phyloP scores from a whole-genome alignment of 108 stramenopile genomes.

The Pseudonitzschia delicatissima region DNA sequence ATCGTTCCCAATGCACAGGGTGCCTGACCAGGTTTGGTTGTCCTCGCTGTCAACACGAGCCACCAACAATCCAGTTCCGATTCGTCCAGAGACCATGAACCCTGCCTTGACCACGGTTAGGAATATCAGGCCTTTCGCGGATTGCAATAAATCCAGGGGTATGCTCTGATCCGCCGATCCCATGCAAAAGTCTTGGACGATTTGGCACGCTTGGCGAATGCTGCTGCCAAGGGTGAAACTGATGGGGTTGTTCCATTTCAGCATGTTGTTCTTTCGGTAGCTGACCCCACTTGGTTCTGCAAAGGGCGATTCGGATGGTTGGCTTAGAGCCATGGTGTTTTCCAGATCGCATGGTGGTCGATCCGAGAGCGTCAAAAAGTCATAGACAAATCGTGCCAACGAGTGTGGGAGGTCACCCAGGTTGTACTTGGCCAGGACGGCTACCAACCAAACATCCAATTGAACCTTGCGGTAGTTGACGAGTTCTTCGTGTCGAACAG shows the following conservation, averaged over 20 bases:
- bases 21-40: constrained; percentile 46
- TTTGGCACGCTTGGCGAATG: constrained; percentile 60
- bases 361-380: constrained; percentile 39
- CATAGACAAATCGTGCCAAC: constrained; percentile 29
- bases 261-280: background rate
- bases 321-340: constrained; percentile 15
- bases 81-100: constrained; percentile 59
- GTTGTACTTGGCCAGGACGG: constrained; percentile 41
- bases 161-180: constrained; percentile 44
- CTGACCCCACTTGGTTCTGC: background rate
- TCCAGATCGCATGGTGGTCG: constrained; percentile 52
- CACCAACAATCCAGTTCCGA: constrained; percentile 76
- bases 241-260: constrained; percentile 47
- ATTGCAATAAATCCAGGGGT: constrained; percentile 66
- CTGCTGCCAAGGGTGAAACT: constrained; percentile 47
- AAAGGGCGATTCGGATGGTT: background rate
- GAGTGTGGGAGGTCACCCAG: constrained; percentile 21
- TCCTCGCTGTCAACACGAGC: constrained; percentile 38
- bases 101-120: constrained; percentile 81
- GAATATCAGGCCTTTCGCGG: constrained; percentile 72
- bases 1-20: constrained; percentile 69
- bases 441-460: constrained; percentile 62
- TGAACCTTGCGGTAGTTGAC: constrained; percentile 45
- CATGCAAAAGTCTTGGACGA: constrained; percentile 46
- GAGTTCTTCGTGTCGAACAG: constrained; percentile 32